Evolutionary conservation across 768 basidiomycete genomes (phyloP).

Genomic region (Boletus rex-veris): DNA sequence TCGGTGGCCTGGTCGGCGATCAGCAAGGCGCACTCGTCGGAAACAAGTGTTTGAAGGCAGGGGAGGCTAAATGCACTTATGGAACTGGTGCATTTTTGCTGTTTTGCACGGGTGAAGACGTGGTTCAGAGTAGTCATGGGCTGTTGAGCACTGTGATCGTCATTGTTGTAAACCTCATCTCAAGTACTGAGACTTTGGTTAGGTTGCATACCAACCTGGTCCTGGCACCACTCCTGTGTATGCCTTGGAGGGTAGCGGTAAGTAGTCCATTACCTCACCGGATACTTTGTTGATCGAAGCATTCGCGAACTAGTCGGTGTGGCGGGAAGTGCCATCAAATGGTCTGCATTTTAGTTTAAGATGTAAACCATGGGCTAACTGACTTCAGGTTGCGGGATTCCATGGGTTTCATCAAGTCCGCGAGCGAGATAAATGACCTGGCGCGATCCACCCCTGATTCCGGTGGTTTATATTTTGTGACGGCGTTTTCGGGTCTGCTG

Average conservation of each 20-base stretch:
- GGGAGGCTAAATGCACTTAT: slow-evolving; percentile 97
- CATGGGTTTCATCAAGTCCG: slow-evolving; percentile 75
- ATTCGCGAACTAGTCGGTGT: slow-evolving; percentile 63
- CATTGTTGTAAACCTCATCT: neutral
- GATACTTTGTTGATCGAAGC: neutral
- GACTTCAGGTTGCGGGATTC: slow-evolving; percentile 76
- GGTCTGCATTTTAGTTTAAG: slow-evolving; percentile 38
- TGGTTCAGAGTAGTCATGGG: slow-evolving; percentile 83
- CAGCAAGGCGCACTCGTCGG: slow-evolving; percentile 97
- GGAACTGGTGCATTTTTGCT: slow-evolving; percentile 96
- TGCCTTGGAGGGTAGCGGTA: slow-evolving; percentile 91
- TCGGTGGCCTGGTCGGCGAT: slow-evolving; percentile 95
- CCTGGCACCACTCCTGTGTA: slow-evolving; percentile 77
- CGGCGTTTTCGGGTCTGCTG: slow-evolving; percentile 92
- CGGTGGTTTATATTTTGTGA: slow-evolving; percentile 94
- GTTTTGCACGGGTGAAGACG: slow-evolving; percentile 88
- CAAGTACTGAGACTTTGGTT: slow-evolving; percentile 2
- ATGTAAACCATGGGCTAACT: neutral
- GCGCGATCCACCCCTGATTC: slow-evolving; percentile 73
- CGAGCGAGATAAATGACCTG: slow-evolving; percentile 80
- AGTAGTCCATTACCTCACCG: slow-evolving; percentile 29
- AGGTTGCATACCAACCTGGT: slow-evolving; percentile 91
- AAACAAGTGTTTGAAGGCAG: slow-evolving; percentile 88
- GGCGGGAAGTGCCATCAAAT: slow-evolving; percentile 93
- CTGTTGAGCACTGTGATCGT: slow-evolving; percentile 76